phyloP scores from a whole-genome alignment of 257 asterid species.

The Solanum rostratum region DNA sequence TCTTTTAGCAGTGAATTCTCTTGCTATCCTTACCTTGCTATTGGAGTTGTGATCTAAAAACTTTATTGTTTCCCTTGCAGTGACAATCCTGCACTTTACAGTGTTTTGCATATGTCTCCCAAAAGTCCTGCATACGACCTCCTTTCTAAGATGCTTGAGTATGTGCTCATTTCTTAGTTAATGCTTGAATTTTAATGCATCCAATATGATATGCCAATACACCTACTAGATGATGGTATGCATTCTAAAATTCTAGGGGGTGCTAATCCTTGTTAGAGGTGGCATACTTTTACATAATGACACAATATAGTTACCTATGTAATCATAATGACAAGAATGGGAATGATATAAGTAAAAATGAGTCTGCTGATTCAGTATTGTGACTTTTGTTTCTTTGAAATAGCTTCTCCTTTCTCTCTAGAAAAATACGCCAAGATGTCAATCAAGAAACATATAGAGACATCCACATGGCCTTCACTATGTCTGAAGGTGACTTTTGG shows the following conservation, averaged over 20 bases:
- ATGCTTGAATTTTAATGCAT: background rate
- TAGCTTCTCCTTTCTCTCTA: background rate
- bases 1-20: background rate
- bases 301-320: background rate
- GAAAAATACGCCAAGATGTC: background rate
- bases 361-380: background rate
- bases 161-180: conserved; percentile 22
- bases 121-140: conserved; percentile 92
- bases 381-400: background rate
- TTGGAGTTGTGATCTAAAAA: background rate
- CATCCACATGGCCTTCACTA: background rate
- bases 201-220: background rate
- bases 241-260: background rate
- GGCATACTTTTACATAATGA: background rate
- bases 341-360: background rate
- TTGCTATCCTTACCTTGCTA: background rate
- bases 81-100: conserved; percentile 83
- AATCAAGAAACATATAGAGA: background rate
- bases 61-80: conserved; percentile 31
- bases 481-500: background rate
- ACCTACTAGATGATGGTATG: background rate
- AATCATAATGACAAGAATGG: background rate
- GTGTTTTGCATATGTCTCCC: conserved; percentile 67
- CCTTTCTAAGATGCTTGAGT: conserved; percentile 97
- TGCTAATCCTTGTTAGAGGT: background rate